Evolutionary conservation across 495 filamentous ascomycete genomes (phyloP), one percentile per base, ranked within the genome.

Genomic region (Tuber indicum): DNA sequence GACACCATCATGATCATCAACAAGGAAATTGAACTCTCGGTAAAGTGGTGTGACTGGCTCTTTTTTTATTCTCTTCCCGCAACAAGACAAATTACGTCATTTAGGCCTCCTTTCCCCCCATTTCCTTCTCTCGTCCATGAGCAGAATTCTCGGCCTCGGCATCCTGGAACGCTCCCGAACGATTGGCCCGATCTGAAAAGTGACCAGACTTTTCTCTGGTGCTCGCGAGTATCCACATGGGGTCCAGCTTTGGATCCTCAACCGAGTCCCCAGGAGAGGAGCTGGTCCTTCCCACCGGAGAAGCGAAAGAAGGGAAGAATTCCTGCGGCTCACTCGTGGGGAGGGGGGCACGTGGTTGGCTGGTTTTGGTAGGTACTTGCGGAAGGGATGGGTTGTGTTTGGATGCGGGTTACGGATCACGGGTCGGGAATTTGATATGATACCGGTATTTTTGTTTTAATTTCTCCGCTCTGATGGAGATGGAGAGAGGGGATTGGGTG

Each of bases 11-110:
- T 49, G 47, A 9, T 16, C 3, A 62, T 62, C 52, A 17, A 19
- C 58, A 36, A 66, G 58, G 58, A 66, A 66, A 12, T 36, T 12
- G 32, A 36, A 66, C 14, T 36, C 26, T 66, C 36, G 4, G 58
- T 36, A 16, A 19, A 32, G 52, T 72, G 75, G 66, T 76, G 71
- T 70, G 72, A 47, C 58, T 39, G 72, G 71, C 72, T 77, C 66
- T 70, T 75, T 19, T 19, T 74, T 16, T 43, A 26, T 32, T 6
- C 12, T 32, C 58, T 66, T 62, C n/a, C 46, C 52, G 32, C 19
- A 41, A 36, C n/a, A 74, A 74, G 45, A 44, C 75, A 72, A 74
- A 66, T 78, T 75, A 78, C 77, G 75, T 78, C 71, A 78, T 39
- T 58, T 78, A 58, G 16, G 16, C 58, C 26, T 36, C 58, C 52